A percentile compares a stretch with the other conserved stretches of the same genome.
Evolutionary conservation across 2,329 filamentous ascomycete species (phyloP).

Genomic region (Periconia macrospinosa): DNA sequence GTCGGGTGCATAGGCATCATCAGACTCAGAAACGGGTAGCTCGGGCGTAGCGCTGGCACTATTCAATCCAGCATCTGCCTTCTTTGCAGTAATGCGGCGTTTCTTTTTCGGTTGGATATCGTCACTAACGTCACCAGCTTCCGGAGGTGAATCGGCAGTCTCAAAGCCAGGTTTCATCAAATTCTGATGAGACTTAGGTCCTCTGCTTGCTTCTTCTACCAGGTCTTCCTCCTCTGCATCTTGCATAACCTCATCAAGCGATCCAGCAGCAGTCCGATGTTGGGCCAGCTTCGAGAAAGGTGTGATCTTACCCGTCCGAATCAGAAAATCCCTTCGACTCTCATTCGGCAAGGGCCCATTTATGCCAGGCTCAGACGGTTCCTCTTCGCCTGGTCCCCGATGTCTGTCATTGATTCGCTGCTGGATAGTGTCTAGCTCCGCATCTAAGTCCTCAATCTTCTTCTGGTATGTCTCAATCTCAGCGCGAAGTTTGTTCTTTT

Average conservation of each 20-base stretch:
- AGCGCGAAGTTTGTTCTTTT: conserved; percentile 61
- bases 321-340: conserved; percentile 83
- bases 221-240: conserved; percentile 76
- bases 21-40: conserved; percentile 35
- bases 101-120: conserved; percentile 44
- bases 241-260: conserved; percentile 74
- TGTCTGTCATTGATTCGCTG: conserved; percentile 77
- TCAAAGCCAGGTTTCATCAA: conserved; percentile 53
- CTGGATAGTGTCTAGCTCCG: conserved; percentile 79
- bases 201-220: conserved; percentile 48
- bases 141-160: conserved; percentile 30
- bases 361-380: conserved; percentile 48
- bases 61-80: conserved; percentile 4
- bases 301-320: conserved; percentile 95
- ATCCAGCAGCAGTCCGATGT: conserved; percentile 66
- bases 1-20: conserved; percentile 46
- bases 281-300: conserved; percentile 82
- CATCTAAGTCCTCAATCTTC: conserved; percentile 65
- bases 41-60: neutral
- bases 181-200: conserved; percentile 51
- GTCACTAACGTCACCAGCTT: conserved; percentile 30
- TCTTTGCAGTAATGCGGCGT: conserved; percentile 33
- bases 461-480: conserved; percentile 69
- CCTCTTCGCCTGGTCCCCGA: conserved; percentile 53
- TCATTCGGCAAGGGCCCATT: conserved; percentile 74